These are phyloP conservation scores for Aotearoamyces nothofagi DNA, from an alignment of 2,329 filamentous ascomycete genomes.

Conservation along the genomic window DNA sequence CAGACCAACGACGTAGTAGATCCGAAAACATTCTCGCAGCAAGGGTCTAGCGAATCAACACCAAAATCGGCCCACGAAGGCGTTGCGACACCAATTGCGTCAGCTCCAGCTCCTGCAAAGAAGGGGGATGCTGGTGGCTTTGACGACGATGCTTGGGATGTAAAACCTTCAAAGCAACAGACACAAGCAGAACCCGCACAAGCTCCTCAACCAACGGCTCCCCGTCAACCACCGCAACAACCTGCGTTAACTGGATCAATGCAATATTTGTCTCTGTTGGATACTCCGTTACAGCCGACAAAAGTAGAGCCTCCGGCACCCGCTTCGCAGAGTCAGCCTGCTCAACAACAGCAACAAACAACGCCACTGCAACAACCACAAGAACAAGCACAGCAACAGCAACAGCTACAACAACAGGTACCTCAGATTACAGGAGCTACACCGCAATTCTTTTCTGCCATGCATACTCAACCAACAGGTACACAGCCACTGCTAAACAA, in stretches of 20 bases:
- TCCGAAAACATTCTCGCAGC: slow-evolving; percentile 65
- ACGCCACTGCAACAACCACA: slow-evolving; percentile 19
- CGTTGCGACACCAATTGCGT: slow-evolving; percentile 29
- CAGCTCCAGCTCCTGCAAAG: slow-evolving; percentile 24
- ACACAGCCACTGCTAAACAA: slow-evolving; percentile 14
- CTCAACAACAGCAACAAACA: slow-evolving; percentile 17
- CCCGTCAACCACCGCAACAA: slow-evolving; percentile 24
- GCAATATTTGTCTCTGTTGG: slow-evolving; percentile 50
- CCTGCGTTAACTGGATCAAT: slow-evolving; percentile 53
- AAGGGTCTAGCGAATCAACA: slow-evolving; percentile 28
- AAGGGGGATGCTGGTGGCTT: slow-evolving; percentile 50
- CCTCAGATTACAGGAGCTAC: slow-evolving; percentile 36
- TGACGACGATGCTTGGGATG: slow-evolving; percentile 94
- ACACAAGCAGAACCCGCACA: slow-evolving; percentile 23
- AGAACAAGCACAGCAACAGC: slow-evolving; percentile 19
- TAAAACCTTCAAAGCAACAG: slow-evolving; percentile 61
- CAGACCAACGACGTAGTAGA: slow-evolving; percentile 79
- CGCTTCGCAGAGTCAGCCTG: too few relatives aligned
- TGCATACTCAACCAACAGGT: slow-evolving; percentile 32
- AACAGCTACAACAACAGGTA: slow-evolving; percentile 19
- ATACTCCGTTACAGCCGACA: slow-evolving; percentile 40
- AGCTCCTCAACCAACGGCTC: slow-evolving; percentile 19
- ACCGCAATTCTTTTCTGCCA: slow-evolving; percentile 39
- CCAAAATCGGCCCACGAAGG: slow-evolving; percentile 22
- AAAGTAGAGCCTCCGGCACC: slow-evolving; percentile 19